These are phyloP conservation scores for Blastomyces emzantsi DNA, from an alignment of 2,329 filamentous ascomycete genomes.

Conservation along the genomic window DNA sequence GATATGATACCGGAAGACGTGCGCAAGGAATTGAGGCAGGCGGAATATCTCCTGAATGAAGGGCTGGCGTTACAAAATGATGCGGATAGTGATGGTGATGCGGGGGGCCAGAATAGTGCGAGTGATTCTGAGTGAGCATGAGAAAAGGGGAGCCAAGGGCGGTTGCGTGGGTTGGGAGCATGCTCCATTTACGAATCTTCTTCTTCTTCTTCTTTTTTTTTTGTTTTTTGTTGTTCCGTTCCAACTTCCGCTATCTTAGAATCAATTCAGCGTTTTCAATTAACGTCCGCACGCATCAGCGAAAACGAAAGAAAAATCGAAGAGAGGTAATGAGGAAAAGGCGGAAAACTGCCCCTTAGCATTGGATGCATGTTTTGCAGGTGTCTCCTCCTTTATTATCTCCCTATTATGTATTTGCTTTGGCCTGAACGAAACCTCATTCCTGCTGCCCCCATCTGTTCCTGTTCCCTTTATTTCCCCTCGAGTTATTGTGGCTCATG, in stretches of 20 bases:
- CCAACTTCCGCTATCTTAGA: background rate
- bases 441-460: slow-evolving; percentile 3
- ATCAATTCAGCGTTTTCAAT: background rate
- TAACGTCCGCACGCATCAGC: background rate
- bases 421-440: background rate
- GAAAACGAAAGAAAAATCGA: background rate
- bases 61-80: slow-evolving; percentile 32
- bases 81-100: slow-evolving; percentile 27
- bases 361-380: background rate
- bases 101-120: slow-evolving; percentile 19
- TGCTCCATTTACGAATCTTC: background rate
- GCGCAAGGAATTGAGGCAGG: slow-evolving; percentile 34
- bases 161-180: background rate
- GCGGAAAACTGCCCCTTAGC: background rate
- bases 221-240: no score
- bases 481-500: background rate
- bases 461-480: background rate
- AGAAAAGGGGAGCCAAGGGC: background rate
- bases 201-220: background rate
- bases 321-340: background rate
- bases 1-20: slow-evolving; percentile 36
- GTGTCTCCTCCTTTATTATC: background rate
- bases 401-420: no score
- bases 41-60: slow-evolving; percentile 40
- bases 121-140: slow-evolving; percentile 24